Evolutionary conservation across 1,139 yeast genomes (phyloP), one percentile per base, ranked within the genome.

Genomic region (Suhomyces choctaworum): DNA sequence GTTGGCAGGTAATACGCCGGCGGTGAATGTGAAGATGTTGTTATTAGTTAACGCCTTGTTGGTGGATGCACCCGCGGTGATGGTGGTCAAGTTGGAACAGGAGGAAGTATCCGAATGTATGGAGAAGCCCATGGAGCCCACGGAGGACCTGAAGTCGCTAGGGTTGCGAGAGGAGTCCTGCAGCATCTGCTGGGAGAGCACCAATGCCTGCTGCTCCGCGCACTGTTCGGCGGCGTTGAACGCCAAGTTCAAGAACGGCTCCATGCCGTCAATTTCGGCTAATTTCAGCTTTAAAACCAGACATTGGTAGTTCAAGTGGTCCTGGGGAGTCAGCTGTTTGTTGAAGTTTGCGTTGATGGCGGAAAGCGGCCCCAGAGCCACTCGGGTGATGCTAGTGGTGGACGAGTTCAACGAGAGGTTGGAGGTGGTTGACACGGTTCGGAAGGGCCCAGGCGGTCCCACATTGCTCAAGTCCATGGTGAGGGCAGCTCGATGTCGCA

Each of bases 271-370:
- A 23, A 88, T 76, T 25, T 68, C 63, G 34, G 73, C 76, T 32
- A 90, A 65, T 40, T 86, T 67, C 39, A 64, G 69, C 54, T 79
- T 74, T 40, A 89, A 65, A 12, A 68, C 63, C 25, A 73, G 61
- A 54, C 96, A 84, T 37, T 85, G 77, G 56, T 82, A 84, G 59
- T 77, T 88, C 25, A 90, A 65, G 31, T 95, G 90, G 42, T 83
- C 89, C 40, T 73, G 70, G 16, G 81, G 77, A 16, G 73, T 64
- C n/a, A 85, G 85, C 41, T 73, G 76, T 45, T 74, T 72, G 59
- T 86, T 86, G 74, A 86, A 64, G 41, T 60, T 63, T 48, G 57
- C 44, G 24, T 52, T 57, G 36, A 66, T 65, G 32, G 60, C 62
- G 36, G 56, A 66, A 39, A 71, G 56, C 10, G 80, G 80, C 20